Base-by-base conservation (phyloP, 139 green algal species). In the Pseudopediastrum boryanum region DNA sequence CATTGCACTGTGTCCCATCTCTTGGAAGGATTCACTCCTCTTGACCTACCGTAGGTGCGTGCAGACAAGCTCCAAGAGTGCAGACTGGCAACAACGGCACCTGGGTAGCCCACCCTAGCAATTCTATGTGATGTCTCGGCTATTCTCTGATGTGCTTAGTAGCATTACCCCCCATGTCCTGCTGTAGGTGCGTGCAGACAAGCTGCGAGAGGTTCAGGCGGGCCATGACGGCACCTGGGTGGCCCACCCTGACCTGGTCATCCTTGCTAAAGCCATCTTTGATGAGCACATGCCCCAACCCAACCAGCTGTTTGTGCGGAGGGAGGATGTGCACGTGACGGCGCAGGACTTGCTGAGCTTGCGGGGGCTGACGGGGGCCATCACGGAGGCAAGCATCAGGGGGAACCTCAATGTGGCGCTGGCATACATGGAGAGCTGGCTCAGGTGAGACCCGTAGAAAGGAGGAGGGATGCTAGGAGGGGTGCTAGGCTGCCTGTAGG, bases 151-250 rank as follows among this genome's bases (percentile, higher is more conserved):
- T 64, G 54, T 23, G 54, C 35, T 13, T 16, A 46, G 59, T 13
- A 27, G 7, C 43, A 3, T 8, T 2, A 38, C n/a, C 19, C n/a
- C 66, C 27, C 36, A 27, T 33, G 19, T 13, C 3, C 33, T 31
- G 35, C 48, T 63, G 42, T 79, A 94, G 87, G 89, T 97, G 41
- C 80, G 81, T 12, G 82, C 84, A 13, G 94, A 97, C 88, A 98
- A 98, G 92, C 81, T 91, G 86, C 88, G 93, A 16, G 94, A 98
- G 87, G 94, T 96, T 51, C 48, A 62, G 52, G 91, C 94, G 9
- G 94, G 94, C 0, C 94, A 98, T 75, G 93, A 96, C 70, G 92
- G 93, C 79, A 95, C 92, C 31, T 96, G 91, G 91, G 92, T 94
- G 51, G 90, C 92, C 2, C 92, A 97, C 78, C 93, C 93, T 0